Evolutionary conservation across 441 rosid genomes (phyloP).

Genomic region (Euphorbia schlechtendalii): DNA sequence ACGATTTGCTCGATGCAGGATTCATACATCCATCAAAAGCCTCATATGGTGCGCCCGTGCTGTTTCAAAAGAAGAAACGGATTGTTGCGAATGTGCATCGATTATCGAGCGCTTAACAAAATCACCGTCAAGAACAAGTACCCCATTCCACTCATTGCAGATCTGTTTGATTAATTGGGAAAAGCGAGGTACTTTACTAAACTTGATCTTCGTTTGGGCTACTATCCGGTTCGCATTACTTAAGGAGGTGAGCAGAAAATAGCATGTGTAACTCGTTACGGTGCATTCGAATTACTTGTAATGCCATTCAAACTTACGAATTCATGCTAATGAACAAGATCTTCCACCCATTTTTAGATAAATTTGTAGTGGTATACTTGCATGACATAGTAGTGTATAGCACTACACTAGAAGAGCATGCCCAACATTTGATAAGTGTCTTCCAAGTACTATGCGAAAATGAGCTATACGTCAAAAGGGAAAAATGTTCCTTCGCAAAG

Average conservation of each 20-base stretch:
- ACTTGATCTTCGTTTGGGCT: background rate
- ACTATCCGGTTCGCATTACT: too few relatives aligned
- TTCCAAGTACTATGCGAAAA: background rate
- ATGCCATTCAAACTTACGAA: background rate
- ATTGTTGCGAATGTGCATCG: too few relatives aligned
- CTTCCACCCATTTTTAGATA: background rate
- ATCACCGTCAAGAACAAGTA: too few relatives aligned
- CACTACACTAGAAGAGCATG: background rate
- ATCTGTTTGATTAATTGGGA: background rate
- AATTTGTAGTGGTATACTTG: background rate
- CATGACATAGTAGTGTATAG: background rate
- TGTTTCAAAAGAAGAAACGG: conserved; percentile 1
- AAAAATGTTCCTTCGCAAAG: background rate
- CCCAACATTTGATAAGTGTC: background rate
- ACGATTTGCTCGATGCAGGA: too few relatives aligned
- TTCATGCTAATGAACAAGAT: background rate
- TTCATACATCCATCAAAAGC: background rate
- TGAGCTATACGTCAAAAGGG: background rate
- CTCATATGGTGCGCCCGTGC: background rate
- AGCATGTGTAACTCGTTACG: too few relatives aligned
- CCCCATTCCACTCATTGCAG: background rate
- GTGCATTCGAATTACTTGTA: too few relatives aligned
- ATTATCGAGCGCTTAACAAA: too few relatives aligned
- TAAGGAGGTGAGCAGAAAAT: too few relatives aligned
- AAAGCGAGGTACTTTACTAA: background rate